Evolutionary conservation across 495 filamentous ascomycete species (phyloP).

Genomic region (Xylaria flabelliformis): DNA sequence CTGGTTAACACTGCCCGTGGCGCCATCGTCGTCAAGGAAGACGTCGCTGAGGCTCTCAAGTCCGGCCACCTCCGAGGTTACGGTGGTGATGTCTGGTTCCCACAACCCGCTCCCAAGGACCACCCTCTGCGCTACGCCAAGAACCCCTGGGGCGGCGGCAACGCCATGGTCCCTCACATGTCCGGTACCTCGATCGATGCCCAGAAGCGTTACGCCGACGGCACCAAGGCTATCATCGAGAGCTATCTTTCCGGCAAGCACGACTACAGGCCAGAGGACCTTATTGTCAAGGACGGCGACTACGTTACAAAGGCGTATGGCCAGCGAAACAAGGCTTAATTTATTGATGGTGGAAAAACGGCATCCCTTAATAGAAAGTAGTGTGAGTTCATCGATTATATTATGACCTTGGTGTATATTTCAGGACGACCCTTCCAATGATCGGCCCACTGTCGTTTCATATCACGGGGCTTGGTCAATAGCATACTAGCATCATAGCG

Average conservation of each 20-base stretch:
- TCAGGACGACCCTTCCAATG: background rate
- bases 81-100: slow-evolving; percentile 86
- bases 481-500: slow-evolving; percentile 14
- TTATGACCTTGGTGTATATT: slow-evolving; percentile 10
- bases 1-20: slow-evolving; percentile 98
- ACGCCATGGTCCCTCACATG: slow-evolving; percentile 99
- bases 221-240: slow-evolving; percentile 87
- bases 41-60: slow-evolving; percentile 93
- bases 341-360: background rate
- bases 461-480: background rate
- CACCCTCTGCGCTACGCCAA: slow-evolving; percentile 91
- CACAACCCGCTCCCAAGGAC: slow-evolving; percentile 91
- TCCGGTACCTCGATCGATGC: slow-evolving; percentile 96
- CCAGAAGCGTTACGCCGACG: slow-evolving; percentile 91
- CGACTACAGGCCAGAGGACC: slow-evolving; percentile 88
- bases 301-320: slow-evolving; percentile 97
- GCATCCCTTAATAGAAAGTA: background rate
- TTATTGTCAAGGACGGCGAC: slow-evolving; percentile 91
- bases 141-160: slow-evolving; percentile 95
- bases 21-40: slow-evolving; percentile 99
- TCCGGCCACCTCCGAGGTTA: slow-evolving; percentile 94
- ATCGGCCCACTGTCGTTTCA: background rate
- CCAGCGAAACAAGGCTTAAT: slow-evolving; percentile 64
- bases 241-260: slow-evolving; percentile 85
- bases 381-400: background rate